A percentile compares a stretch with the other conserved stretches of the same genome.
These are phyloP conservation scores for Pichia pseudocactophila DNA, from an alignment of 805 yeast genomes.

Conservation along the genomic window DNA sequence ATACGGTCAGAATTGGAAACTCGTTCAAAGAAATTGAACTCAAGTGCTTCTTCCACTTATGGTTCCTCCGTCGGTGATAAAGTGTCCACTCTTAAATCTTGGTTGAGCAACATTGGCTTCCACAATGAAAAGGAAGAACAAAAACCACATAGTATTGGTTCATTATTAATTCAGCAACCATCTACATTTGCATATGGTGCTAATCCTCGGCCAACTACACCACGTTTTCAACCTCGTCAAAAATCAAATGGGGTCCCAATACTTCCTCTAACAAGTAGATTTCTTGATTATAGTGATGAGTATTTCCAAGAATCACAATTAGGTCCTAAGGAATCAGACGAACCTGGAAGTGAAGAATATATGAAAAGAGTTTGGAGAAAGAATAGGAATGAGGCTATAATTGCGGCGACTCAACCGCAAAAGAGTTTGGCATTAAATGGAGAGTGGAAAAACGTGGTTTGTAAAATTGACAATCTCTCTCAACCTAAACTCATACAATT, in stretches of 20 bases:
- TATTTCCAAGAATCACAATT: conserved; percentile 96
- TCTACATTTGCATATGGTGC: conserved; percentile 28
- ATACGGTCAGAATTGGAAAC: conserved; percentile 2
- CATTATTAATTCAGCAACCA: conserved; percentile 21
- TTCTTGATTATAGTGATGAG: conserved; percentile 73
- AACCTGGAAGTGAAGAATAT: conserved; percentile 84
- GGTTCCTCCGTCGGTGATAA: conserved; percentile 7
- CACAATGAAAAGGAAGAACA: conserved; percentile 15
- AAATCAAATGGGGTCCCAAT: conserved; percentile 30
- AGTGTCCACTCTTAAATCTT: conserved; percentile 10
- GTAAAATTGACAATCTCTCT: conserved; percentile 57
- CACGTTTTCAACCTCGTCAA: conserved; percentile 37
- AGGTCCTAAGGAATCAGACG: conserved; percentile 75
- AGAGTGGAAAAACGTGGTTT: conserved; percentile 65
- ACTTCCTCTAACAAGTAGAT: conserved; percentile 51
- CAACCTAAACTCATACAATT: conserved; percentile 75
- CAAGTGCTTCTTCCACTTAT: conserved; percentile 12
- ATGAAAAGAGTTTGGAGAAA: conserved; percentile 81
- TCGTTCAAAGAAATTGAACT: not conserved
- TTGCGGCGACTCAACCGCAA: conserved; percentile 84
- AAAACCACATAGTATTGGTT: conserved; percentile 18
- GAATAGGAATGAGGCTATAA: conserved; percentile 77
- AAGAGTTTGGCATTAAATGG: conserved; percentile 77
- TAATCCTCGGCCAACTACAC: conserved; percentile 48
- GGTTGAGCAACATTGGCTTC: conserved; percentile 20